These are phyloP conservation scores for Berberis thunbergii DNA, from an alignment of 164 flowering plant genomes.

Conservation along the genomic window DNA sequence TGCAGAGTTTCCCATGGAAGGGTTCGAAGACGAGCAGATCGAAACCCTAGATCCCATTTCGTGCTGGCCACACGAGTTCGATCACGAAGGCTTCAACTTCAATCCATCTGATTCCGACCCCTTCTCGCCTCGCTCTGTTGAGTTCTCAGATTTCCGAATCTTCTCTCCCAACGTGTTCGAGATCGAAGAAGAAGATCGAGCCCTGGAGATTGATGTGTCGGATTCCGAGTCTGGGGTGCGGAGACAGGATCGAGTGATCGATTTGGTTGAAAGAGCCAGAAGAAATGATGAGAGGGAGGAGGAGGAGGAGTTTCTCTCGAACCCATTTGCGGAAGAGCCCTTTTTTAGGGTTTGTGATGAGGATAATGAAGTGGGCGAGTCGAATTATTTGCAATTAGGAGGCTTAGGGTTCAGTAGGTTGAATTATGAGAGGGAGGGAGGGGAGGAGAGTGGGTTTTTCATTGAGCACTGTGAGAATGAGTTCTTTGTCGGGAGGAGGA, in stretches of 20 bases:
- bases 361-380: conserved; percentile 17
- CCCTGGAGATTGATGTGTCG: conserved; percentile 7
- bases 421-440: conserved; percentile 4
- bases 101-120: conserved; percentile 9
- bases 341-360: conserved; percentile 35
- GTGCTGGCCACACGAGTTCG: conserved; percentile 7
- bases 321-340: conserved; percentile 18
- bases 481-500: conserved; percentile 19
- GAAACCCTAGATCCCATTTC: conserved; percentile 11
- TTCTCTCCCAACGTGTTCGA: neutral
- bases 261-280: conserved; percentile 44
- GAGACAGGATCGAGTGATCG: conserved; percentile 23
- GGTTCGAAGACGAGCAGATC: neutral
- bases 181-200: neutral
- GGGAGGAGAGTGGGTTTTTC: conserved; percentile 22
- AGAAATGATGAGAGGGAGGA: conserved; percentile 5
- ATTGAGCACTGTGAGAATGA: conserved; percentile 29
- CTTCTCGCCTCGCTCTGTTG: conserved; percentile 6
- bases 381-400: conserved; percentile 26
- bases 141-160: neutral
- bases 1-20: neutral
- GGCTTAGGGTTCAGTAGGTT: conserved; percentile 29
- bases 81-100: conserved; percentile 9
- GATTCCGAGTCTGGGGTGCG: conserved; percentile 20
- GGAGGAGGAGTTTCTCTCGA: neutral